phyloP scores from a whole-genome alignment of 2,329 filamentous ascomycete genomes.

The Hymenoscyphus linearis region DNA sequence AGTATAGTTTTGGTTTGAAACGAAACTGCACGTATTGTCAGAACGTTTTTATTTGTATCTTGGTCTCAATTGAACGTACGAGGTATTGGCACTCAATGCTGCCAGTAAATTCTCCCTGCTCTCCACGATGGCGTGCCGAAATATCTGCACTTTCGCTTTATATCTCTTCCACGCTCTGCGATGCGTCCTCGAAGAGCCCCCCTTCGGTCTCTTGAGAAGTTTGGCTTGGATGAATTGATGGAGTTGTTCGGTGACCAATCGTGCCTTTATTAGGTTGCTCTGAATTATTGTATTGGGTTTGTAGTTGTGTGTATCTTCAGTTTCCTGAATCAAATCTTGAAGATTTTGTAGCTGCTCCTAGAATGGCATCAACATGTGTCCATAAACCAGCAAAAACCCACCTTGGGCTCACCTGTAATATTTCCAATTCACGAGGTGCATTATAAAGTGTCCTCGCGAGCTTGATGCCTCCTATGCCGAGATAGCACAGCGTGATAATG shows the following conservation, averaged over 20 bases:
- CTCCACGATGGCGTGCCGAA: not conserved
- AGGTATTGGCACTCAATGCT: not conserved
- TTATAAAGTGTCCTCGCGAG: not conserved
- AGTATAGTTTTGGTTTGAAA: not conserved
- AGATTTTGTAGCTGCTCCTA: not conserved
- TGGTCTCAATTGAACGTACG: not conserved
- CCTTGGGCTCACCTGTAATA: not conserved
- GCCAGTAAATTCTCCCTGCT: not conserved
- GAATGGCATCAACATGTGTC: not conserved
- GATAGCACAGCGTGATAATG: not conserved
- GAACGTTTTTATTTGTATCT: not conserved
- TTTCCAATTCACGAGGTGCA: not conserved
- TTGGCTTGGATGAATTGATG: not conserved
- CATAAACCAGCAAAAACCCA: not conserved
- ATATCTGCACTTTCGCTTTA: not conserved
- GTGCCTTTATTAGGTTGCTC: not conserved
- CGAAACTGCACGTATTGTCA: not conserved
- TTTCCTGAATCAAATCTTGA: not conserved
- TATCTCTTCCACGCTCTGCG: not conserved
- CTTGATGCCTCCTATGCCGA: not conserved
- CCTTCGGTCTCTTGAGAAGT: not conserved
- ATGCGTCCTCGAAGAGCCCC: not conserved
- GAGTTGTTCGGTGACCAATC: not conserved
- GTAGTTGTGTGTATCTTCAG: not conserved
- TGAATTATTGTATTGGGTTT: not conserved